Evolutionary conservation across 306 rosid species (phyloP), one percentile per base, ranked within the genome.

Genomic region (Bauhinia variegata): DNA sequence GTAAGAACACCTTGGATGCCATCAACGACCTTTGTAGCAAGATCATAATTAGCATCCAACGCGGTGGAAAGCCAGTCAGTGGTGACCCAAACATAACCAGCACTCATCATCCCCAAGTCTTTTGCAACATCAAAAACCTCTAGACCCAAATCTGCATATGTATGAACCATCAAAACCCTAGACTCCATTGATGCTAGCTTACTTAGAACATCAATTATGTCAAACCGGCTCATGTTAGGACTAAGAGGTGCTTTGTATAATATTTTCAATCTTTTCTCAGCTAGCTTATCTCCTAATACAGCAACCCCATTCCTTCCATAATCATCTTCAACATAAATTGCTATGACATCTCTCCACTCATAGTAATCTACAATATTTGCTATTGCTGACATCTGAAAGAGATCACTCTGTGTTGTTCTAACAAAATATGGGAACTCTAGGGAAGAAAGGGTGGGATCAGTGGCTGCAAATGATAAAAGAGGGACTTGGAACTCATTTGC

Each of bases 1-100:
- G 97, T 80, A 67, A 91, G 54, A 33, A 84, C 80, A 46, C 96
- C 96, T 71, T 85, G 87, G 47, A 91, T 76, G 48, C 43, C 14
- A 52, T 78, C 82, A 73, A 52, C 64, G 7, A 16, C 65, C 54
- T 51, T 56, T 42, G 62, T 6, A 53, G 82, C 43, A 12, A 75
- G 59, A 18, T 84, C 73, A 32, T 70, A 60, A 59, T 60, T 34
- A 16, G 78, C 70, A 69, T 86, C 91, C 12, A 83, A 48, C 18
- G 57, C 4, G 18, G 76, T 67, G 23, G 91, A 56, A 16, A 86
- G 84, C 86, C 86, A 86, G 52, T 58, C 55, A 49, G 82, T 74
- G n/a, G 88, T 78, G 54, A 86, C 80, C 91, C 91, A 86, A 2
- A 86, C 91, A 63, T 78, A 83, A 14, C 91, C 88, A 19, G 79